A percentile compares a stretch with the other conserved stretches of the same genome.
Conservation (phyloP, 345 rosid species). For the Eucalyptus brandiana region DNA sequence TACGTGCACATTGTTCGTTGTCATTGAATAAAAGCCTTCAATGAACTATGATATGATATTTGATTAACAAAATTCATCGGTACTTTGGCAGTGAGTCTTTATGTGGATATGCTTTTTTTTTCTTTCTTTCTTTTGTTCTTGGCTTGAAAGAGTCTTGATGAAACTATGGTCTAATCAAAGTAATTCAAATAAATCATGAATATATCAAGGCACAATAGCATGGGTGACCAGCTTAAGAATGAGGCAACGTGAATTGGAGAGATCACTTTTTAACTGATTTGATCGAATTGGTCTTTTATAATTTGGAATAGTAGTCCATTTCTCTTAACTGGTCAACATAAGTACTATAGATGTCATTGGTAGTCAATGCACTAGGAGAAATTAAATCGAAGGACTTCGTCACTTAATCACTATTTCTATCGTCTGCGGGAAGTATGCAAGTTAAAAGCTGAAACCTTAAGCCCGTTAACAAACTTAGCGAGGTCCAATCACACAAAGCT, state of each 20-base stretch:
- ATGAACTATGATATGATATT: background rate
- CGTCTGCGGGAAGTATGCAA: background rate
- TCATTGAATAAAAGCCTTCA: background rate
- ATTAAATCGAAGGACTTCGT: background rate
- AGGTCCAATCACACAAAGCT: background rate
- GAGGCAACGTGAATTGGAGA: rapidly evolving
- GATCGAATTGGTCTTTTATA: too few relatives aligned
- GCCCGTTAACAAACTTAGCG: background rate
- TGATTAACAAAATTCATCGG: too few relatives aligned
- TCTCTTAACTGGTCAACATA: background rate
- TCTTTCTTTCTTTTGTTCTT: background rate
- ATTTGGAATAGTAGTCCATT: background rate
- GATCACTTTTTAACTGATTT: too few relatives aligned
- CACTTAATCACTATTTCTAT: background rate
- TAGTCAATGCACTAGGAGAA: background rate
- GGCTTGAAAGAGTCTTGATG: background rate
- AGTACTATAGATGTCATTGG: background rate
- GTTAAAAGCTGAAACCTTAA: background rate
- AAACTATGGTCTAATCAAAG: background rate
- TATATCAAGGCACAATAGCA: background rate
- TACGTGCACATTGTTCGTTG: background rate
- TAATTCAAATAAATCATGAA: background rate
- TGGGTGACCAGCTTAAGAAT: too few relatives aligned
- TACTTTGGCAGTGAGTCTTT: background rate
- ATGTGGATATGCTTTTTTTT: background rate